Evolutionary conservation across 176 grass and related monocot species (phyloP).

Genomic region (Raddia guianensis): DNA sequence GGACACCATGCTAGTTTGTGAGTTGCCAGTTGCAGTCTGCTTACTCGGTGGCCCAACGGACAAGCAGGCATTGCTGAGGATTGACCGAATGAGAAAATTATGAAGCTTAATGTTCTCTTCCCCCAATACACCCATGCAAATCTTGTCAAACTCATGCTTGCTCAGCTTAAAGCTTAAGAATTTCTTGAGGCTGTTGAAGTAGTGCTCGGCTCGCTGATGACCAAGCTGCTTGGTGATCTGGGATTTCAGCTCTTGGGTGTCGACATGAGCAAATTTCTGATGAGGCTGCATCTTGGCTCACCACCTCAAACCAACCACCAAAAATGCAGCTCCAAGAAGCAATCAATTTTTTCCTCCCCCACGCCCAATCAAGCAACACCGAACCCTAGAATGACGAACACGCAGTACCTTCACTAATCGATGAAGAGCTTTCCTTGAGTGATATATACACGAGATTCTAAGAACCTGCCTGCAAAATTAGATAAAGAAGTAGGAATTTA

Average conservation of each 20-base stretch:
- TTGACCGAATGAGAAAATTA: constrained; percentile 48
- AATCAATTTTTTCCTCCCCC: neutral
- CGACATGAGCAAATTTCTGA: constrained; percentile 28
- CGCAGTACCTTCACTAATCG: neutral
- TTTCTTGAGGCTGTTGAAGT: constrained; percentile 44
- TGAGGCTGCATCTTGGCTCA: constrained; percentile 21
- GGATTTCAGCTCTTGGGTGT: constrained; percentile 47
- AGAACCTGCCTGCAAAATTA: constrained; percentile 13
- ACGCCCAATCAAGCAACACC: neutral
- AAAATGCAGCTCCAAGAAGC: constrained; percentile 8
- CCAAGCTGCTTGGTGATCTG: constrained; percentile 40
- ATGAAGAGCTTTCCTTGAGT: neutral
- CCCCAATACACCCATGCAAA: constrained; percentile 41
- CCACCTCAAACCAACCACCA: neutral
- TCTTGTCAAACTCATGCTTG: constrained; percentile 52
- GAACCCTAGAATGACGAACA: constrained; percentile 16
- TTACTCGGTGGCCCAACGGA: constrained; percentile 24
- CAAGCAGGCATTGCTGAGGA: constrained; percentile 48
- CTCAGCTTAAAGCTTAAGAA: constrained; percentile 45
- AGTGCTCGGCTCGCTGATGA: constrained; percentile 37
- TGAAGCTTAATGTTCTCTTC: constrained; percentile 50
- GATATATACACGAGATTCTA: neutral
- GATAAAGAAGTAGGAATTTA: constrained; percentile 4
- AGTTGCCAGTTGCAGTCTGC: constrained; percentile 48
- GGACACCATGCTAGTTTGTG: constrained; percentile 40